Conservation (phyloP, 2,329 filamentous ascomycete species). For the Penicillium sp. region DNA sequence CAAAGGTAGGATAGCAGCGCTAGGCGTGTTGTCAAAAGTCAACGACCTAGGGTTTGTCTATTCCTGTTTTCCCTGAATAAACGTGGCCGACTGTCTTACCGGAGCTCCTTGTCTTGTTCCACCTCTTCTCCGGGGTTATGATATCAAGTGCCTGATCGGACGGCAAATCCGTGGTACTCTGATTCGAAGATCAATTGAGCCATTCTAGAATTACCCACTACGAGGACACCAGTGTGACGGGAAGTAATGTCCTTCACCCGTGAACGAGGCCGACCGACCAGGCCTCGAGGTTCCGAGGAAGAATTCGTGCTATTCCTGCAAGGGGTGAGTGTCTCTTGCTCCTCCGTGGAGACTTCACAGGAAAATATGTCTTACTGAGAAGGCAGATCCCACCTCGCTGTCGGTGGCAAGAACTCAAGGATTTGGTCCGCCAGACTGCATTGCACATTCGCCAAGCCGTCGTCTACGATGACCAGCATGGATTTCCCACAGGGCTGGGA, state of each 20-base stretch:
- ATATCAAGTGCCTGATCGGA: constrained; percentile 10
- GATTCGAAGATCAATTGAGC: neutral
- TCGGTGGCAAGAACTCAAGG: constrained; percentile 52
- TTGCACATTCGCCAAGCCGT: constrained; percentile 51
- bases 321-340: constrained; percentile 37
- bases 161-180: constrained; percentile 4
- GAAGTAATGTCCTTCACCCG: constrained; percentile 37
- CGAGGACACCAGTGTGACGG: neutral
- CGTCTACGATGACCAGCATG: constrained; percentile 50
- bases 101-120: neutral
- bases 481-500: constrained; percentile 48
- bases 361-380: constrained; percentile 20
- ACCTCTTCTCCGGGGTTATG: constrained; percentile 5
- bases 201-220: constrained; percentile 1
- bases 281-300: constrained; percentile 42
- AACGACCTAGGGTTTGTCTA: neutral
- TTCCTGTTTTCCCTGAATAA: neutral
- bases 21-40: neutral
- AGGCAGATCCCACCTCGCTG: constrained; percentile 48
- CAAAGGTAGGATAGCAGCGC: neutral
- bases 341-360: neutral
- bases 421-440: constrained; percentile 50
- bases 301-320: constrained; percentile 52
- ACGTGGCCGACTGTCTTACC: neutral
- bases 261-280: constrained; percentile 38